Evolutionary conservation across 345 rosid genomes (phyloP).

Genomic region (Conringia planisiliqua): DNA sequence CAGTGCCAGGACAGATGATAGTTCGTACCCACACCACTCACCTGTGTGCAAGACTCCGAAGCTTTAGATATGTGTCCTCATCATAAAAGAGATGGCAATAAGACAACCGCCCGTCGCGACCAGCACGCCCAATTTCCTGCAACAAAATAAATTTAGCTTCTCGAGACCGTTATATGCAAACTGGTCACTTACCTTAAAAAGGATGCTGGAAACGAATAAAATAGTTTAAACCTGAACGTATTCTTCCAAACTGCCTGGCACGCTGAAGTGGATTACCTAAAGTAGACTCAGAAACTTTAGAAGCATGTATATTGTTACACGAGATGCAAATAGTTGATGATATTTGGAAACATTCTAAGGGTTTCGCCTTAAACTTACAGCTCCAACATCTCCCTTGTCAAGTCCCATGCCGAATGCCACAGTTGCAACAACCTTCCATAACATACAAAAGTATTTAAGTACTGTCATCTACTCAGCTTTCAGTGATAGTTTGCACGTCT

Average conservation of each 20-base stretch:
- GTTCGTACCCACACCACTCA: conserved; percentile 26
- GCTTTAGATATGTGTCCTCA: conserved; percentile 70
- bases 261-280: conserved; percentile 87
- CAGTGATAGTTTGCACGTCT: not conserved
- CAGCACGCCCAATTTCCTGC: conserved; percentile 96
- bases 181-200: conserved; percentile 14
- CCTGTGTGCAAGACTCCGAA: conserved; percentile 93
- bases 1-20: not conserved
- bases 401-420: conserved; percentile 99
- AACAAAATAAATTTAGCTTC: conserved; percentile 12
- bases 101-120: conserved; percentile 85
- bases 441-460: conserved; percentile 17
- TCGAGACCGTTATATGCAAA: conserved; percentile 14
- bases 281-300: conserved; percentile 27
- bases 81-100: conserved; percentile 87
- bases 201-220: not conserved
- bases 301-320: conserved; percentile 1
- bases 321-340: conserved; percentile 11
- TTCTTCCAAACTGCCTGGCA: conserved; percentile 99
- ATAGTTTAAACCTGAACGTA: conserved; percentile 74
- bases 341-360: conserved; percentile 15
- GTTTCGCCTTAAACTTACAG: conserved; percentile 61
- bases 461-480: conserved; percentile 3
- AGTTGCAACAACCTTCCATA: conserved; percentile 90
- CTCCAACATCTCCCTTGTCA: conserved; percentile 92